Base-by-base conservation (phyloP, 495 filamentous ascomycete genomes). In the Schizothecium vesticola region DNA sequence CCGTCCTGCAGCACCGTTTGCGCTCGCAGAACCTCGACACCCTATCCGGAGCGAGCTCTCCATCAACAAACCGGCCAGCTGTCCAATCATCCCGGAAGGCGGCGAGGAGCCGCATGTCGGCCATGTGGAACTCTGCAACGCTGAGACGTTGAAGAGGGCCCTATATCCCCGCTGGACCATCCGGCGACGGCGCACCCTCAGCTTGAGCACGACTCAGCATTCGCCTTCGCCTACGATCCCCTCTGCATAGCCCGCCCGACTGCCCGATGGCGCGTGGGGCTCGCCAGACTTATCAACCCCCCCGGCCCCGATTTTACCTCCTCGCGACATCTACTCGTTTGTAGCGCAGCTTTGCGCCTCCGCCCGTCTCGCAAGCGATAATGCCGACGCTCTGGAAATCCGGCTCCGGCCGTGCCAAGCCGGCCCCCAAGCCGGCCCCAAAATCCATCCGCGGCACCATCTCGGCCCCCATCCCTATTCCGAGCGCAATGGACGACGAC, bases 381-480 rank as follows among this genome's bases (percentile, higher is more conserved):
- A 77, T 78, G 77, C 72, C 76, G 65, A 72, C 64, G 63, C 73
- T 70, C 63, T 82, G 80, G 67, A 81, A 79, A 68, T 76, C 80
- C 64, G 68, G 74, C 26, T 75, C 76, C 59, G 76, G 76, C 74
- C 79, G 80, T 66, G 73, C 75, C 73, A 82, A 80, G 74, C 67
- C 79, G 26, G 79, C 65, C 60, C 71, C 75, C 51, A 72, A 70
- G 19, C 43, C 43, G 43, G 43, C 43, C 43, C 6, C 43, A 56
- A 78, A 77, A 66, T 78, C 77, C 12, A 80, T 86, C 60, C 80
- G 83, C 56, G 82, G 83, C 31, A 84, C 81, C 73, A 86, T 86
- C 56, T 85, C 83, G 21, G 80, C 76, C 23, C 85, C 85, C 70
- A 84, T 85, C 36, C 80, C 81, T 23, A 82, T 84, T n/a, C 73